A percentile compares a stretch with the other conserved stretches of the same genome.
Evolutionary conservation across 1,139 yeast genomes (phyloP).

Genomic region (Suhomyces bokatorum): DNA sequence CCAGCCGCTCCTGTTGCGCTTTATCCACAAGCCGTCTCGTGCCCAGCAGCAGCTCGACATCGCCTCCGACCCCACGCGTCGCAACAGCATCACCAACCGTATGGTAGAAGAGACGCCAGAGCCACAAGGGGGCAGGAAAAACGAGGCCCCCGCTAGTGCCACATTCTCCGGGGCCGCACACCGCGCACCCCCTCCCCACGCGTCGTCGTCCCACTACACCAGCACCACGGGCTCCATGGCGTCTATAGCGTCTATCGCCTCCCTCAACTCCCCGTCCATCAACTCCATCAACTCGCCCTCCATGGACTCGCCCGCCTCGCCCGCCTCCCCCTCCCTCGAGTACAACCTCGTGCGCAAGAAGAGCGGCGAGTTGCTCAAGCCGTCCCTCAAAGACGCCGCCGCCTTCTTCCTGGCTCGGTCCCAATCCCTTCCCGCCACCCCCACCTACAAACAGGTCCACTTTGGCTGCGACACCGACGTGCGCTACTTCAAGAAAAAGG

Average conservation of each 20-base stretch:
- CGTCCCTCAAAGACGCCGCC: constrained; percentile 55
- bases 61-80: constrained; percentile 37
- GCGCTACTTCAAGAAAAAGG: constrained; percentile 68
- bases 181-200: too few species aligned
- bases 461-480: constrained; percentile 70
- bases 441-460: constrained; percentile 73
- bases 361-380: constrained; percentile 78
- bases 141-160: too few species aligned
- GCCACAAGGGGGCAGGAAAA: too few species aligned
- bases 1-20: constrained; percentile 36
- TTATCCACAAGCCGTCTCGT: constrained; percentile 45
- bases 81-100: constrained; percentile 26
- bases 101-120: not conserved
- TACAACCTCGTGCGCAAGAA: constrained; percentile 59
- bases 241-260: too few species aligned
- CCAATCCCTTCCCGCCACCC: constrained; percentile 72
- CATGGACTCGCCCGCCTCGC: not conserved
- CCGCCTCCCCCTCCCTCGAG: constrained; percentile 6
- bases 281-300: not conserved
- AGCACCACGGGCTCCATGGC: too few species aligned
- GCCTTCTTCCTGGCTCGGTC: constrained; percentile 43
- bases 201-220: too few species aligned
- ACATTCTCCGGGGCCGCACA: too few species aligned
- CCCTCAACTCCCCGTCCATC: not conserved
- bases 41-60: constrained; percentile 32